Conservation (phyloP, 805 yeast species). For the Lipomyces mesembrius region DNA sequence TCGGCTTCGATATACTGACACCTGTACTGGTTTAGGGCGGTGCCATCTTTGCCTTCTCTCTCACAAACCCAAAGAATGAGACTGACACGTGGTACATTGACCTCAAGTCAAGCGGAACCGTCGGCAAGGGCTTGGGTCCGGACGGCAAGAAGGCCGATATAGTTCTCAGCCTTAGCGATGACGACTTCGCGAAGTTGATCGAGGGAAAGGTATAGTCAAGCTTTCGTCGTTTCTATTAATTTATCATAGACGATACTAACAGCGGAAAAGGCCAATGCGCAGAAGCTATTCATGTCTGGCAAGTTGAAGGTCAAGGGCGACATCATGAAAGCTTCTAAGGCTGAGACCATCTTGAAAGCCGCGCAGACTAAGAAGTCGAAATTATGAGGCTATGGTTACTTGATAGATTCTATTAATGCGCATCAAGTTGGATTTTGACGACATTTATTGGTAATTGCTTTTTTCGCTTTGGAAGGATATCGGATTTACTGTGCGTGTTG, state of each 20-base stretch:
- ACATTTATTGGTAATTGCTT: neutral
- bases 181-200: slow-evolving; percentile 71
- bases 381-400: slow-evolving; percentile 16
- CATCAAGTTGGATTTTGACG: neutral
- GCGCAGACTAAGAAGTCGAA: slow-evolving; percentile 38
- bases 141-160: slow-evolving; percentile 61
- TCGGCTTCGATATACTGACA: neutral
- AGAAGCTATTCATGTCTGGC: slow-evolving; percentile 81
- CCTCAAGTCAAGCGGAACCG: slow-evolving; percentile 62
- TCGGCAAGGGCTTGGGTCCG: slow-evolving; percentile 50
- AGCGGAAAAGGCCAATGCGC: slow-evolving; percentile 62
- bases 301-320: slow-evolving; percentile 86
- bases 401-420: neutral
- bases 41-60: slow-evolving; percentile 67
- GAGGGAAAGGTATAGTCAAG: slow-evolving; percentile 58
- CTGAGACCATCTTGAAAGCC: slow-evolving; percentile 37
- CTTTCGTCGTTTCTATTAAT: neutral
- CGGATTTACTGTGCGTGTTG: neutral
- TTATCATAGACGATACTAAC: slow-evolving; percentile 1
- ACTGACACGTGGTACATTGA: slow-evolving; percentile 70
- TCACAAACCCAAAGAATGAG: slow-evolving; percentile 65
- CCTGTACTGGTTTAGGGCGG: slow-evolving; percentile 50
- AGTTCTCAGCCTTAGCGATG: slow-evolving; percentile 65
- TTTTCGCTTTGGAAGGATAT: neutral
- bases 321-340: slow-evolving; percentile 81